Evolutionary conservation across 1,139 yeast genomes (phyloP), one percentile per base, ranked within the genome.

Genomic region (Yamadazyma blattariae): DNA sequence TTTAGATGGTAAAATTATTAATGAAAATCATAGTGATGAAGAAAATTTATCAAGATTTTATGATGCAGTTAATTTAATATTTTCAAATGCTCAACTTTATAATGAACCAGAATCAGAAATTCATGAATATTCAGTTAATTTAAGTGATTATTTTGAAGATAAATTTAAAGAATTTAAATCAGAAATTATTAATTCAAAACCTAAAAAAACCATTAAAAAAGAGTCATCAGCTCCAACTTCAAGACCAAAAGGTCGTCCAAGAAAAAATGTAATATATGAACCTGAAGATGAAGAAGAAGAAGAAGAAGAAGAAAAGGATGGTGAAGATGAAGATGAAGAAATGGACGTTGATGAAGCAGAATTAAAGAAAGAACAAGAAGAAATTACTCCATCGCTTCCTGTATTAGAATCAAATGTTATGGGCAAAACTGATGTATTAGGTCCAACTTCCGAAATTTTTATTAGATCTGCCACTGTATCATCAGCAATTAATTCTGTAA

Each of bases 61-160:
- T 41, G 67, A 65, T 16, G 81, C 77, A 31, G 57, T 77, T 4
- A 47, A 56, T 15, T 54, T 77, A 33, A 73, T 80, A 10, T 79
- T 80, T 51, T 52, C 65, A 34, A 81, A 81, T 53, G 83, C 85
- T 2, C 71, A 71, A 42, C 59, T 71, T 4, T 80, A 75, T 50
- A 80, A 79, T 51, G 78, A 75, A 39, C 75, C 77, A 14, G 67
- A 67, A 4, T 69, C 82, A 17, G 61, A 74, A 25, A 76, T 79
- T 32, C 71, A 72, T 46, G 77, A 74, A 45, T 83, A 80, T 54
- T 75, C 86, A 1, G 57, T 54, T 21, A 68, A 67, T 33, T 59
- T 81, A 37, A 57, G 58, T 32, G 56, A 54, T 11, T 49, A 52
- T n/a, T 68, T 69, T 36, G 54, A 55, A 14, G 59, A 54, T 34